A percentile compares a stretch with the other conserved stretches of the same genome.
phyloP scores from a whole-genome alignment of 1,284 basidiomycete species.

The Ustilago loliicola region DNA sequence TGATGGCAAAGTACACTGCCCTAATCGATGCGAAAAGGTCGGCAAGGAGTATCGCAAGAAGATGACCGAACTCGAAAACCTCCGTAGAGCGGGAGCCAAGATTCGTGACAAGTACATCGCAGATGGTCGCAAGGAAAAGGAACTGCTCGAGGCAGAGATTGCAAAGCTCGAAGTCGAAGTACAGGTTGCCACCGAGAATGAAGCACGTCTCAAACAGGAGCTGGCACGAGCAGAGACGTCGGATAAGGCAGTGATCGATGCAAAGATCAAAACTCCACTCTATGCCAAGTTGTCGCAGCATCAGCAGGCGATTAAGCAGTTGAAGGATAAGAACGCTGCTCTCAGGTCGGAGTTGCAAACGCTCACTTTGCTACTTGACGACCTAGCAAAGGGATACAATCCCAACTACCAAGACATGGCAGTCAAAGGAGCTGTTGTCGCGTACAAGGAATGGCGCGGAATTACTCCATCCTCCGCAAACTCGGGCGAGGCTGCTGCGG shows the following conservation, averaged over 20 bases:
- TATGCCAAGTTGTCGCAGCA: slow-evolving; percentile 83
- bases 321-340: slow-evolving; percentile 80
- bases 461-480: slow-evolving; percentile 5
- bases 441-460: slow-evolving; percentile 83
- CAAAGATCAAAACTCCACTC: slow-evolving; percentile 83
- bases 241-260: slow-evolving; percentile 65
- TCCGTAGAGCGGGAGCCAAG: slow-evolving; percentile 85
- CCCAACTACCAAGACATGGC: slow-evolving; percentile 99
- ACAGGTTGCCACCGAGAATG: slow-evolving; percentile 74
- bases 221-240: slow-evolving; percentile 48
- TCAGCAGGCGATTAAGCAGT: slow-evolving; percentile 80
- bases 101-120: slow-evolving; percentile 88
- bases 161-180: slow-evolving; percentile 74
- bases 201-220: slow-evolving; percentile 44
- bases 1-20: slow-evolving; percentile 75
- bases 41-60: slow-evolving; percentile 80
- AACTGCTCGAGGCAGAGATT: slow-evolving; percentile 71
- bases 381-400: slow-evolving; percentile 87
- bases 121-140: slow-evolving; percentile 77
- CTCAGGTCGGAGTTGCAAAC: slow-evolving; percentile 81
- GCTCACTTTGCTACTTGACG: slow-evolving; percentile 85
- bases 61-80: slow-evolving; percentile 79
- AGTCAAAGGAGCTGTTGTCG: slow-evolving; percentile 93
- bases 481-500: slow-evolving; percentile 4
- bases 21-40: slow-evolving; percentile 82